phyloP scores from a whole-genome alignment of 2,329 filamentous ascomycete species.

The Alternaria consortialis region DNA sequence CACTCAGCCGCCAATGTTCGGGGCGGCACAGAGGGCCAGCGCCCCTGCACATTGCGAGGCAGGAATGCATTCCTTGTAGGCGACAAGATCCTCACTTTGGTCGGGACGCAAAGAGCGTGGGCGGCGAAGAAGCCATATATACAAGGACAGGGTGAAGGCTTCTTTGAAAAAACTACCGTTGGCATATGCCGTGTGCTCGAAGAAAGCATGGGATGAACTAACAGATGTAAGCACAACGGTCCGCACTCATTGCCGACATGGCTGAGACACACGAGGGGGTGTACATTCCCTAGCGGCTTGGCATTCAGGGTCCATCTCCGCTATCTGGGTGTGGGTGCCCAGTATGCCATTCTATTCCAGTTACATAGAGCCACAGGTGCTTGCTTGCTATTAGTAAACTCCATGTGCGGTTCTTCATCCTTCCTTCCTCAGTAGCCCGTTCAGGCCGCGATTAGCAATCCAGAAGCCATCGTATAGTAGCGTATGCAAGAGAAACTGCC shows the following conservation, averaged over 20 bases:
- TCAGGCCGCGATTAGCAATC: no score
- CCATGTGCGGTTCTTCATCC: background rate
- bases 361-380: background rate
- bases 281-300: background rate
- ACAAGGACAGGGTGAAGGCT: background rate
- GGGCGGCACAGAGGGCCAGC: background rate
- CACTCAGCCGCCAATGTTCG: background rate
- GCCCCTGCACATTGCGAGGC: background rate
- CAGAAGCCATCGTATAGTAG: background rate
- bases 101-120: background rate
- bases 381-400: background rate
- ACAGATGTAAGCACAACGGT: background rate
- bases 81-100: background rate
- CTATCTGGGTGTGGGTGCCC: background rate
- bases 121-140: background rate
- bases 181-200: background rate
- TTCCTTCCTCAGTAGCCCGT: background rate
- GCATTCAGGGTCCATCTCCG: background rate
- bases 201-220: background rate
- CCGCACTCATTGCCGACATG: background rate
- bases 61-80: background rate
- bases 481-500: background rate
- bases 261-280: background rate
- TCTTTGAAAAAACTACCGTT: background rate
- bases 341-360: background rate